Conservation (phyloP, 2,329 filamentous ascomycete genomes). For the Trichoderma asperellum region DNA sequence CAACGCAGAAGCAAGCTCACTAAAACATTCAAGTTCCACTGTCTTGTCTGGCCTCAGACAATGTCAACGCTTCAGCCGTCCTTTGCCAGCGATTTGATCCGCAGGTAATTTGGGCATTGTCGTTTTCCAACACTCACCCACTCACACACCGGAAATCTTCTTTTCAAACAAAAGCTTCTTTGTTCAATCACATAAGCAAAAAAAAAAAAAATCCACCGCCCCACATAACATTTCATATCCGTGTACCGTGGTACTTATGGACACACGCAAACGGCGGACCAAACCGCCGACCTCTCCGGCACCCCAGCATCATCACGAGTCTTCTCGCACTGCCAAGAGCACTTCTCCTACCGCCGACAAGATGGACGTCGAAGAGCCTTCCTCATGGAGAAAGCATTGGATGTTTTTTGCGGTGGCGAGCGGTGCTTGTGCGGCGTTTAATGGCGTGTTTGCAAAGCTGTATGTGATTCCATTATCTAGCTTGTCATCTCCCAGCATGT, state of each 20-base stretch:
- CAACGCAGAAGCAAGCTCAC: neutral
- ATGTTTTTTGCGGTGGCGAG: constrained; percentile 72
- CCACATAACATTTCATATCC: neutral
- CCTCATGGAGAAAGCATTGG: constrained; percentile 47
- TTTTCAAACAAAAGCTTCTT: neutral
- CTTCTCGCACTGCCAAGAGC: neutral
- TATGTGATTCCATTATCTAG: constrained; percentile 47
- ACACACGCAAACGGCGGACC: constrained; percentile 23
- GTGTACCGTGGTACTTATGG: neutral
- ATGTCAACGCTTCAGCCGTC: neutral
- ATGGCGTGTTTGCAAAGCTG: constrained; percentile 84
- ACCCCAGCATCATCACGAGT: neutral
- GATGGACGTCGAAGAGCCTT: neutral
- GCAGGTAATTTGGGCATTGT: neutral
- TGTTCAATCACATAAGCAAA: neutral
- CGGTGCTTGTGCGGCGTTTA: constrained; percentile 78
- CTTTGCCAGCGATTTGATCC: neutral
- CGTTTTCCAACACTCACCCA: neutral
- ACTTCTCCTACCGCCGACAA: neutral
- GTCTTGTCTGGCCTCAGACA: neutral
- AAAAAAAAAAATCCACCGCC: neutral
- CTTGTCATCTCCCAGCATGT: too few relatives aligned
- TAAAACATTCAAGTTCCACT: neutral
- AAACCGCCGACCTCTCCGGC: constrained; percentile 25
- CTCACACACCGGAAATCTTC: neutral